Evolutionary conservation across 768 basidiomycete species (phyloP), one percentile per base, ranked within the genome.

Genomic region (Psilocybe tampanensis): DNA sequence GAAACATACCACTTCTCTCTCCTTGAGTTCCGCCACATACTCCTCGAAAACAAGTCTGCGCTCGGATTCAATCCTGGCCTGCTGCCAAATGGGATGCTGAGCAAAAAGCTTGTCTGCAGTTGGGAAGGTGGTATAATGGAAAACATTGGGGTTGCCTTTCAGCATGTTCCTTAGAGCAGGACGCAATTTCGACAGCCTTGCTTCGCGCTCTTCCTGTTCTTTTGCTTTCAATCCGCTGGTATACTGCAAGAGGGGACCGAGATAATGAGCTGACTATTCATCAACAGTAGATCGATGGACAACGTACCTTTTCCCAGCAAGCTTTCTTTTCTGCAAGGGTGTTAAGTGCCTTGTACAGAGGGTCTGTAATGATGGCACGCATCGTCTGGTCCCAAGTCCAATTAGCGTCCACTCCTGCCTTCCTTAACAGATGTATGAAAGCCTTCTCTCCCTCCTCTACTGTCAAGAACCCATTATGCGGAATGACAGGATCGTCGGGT

Each of bases 361-460:
- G 96, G 78, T 98, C 96, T 65, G 94, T 98, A 73, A 99, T 96
- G 72, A 97, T 94, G 65, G 93, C 90, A 69, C 95, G 85, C 92
- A 98, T 97, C 51, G 95, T 94, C 76, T 92, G 88, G 71, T 99
- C 97, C 97, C 97, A 99, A 33, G 94, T 94, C 92, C 93, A 98
- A 61, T 82, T 88, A 44, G 90, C 86, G 72, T 94, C 92, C 42
- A 98, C 90, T 29, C 92, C 92, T 44, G 92, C 89, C 74, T 93
- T 94, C 64, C 89, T 83, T 64, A 99, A 74, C 55, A 99, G 77
- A 75, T 92, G 92, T 66, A 87, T 85, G 71, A 99, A 99, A 12
- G 95, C 97, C 68, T 92, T 91, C 71, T 97, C 95, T 19, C 94
- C 95, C 65, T 97, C 94, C 65, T 93, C 92, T 11, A 86, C 72